phyloP scores from a whole-genome alignment of 2,329 filamentous ascomycete species.

The Trichocomaceae sp. region DNA sequence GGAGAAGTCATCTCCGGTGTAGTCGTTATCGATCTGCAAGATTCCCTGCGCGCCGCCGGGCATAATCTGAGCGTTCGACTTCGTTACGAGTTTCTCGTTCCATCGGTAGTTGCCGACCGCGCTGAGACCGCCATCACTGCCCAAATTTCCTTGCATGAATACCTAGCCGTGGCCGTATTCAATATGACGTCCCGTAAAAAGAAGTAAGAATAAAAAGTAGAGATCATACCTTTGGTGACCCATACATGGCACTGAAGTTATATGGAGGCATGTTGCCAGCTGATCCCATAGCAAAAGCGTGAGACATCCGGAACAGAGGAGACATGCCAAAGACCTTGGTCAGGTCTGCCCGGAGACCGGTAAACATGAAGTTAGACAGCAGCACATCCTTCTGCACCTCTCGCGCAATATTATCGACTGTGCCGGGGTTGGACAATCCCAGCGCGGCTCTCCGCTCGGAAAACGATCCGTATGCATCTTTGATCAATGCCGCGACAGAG shows the following conservation, averaged over 20 bases:
- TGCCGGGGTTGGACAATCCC: conserved; percentile 85
- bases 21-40: conserved; percentile 92
- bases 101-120: conserved; percentile 92
- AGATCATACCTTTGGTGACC: conserved; percentile 71
- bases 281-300: conserved; percentile 87
- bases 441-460: conserved; percentile 80
- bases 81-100: conserved; percentile 71
- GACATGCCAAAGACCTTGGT: conserved; percentile 93
- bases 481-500: conserved; percentile 60
- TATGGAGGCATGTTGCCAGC: conserved; percentile 83
- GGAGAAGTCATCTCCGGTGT: conserved; percentile 86
- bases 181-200: background rate
- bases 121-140: conserved; percentile 82
- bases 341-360: conserved; percentile 88
- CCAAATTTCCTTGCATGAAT: conserved; percentile 91
- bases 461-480: conserved; percentile 74
- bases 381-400: conserved; percentile 97
- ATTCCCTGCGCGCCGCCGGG: conserved; percentile 73
- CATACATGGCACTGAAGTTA: conserved; percentile 88
- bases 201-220: background rate
- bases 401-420: conserved; percentile 78
- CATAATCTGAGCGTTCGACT: conserved; percentile 79
- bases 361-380: conserved; percentile 94
- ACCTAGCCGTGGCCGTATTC: conserved; percentile 49
- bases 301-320: conserved; percentile 93